Evolutionary conservation across 768 basidiomycete species (phyloP).

Genomic region (Cystobasidiopsis lactophilus): DNA sequence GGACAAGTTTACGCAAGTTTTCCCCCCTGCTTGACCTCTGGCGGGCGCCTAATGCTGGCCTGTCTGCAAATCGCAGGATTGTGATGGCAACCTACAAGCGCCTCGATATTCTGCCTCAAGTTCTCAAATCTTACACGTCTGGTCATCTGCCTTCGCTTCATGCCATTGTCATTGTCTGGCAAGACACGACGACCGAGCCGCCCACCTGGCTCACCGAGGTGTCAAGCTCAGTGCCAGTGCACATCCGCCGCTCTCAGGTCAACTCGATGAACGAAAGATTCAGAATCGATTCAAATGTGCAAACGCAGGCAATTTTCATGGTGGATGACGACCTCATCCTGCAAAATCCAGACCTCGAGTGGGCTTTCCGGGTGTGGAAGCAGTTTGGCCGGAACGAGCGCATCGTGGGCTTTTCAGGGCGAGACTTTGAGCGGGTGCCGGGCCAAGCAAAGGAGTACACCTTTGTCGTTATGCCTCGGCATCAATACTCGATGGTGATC

Average conservation of each 20-base stretch:
- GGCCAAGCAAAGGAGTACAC: neutral
- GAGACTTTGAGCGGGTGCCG: constrained; percentile 3
- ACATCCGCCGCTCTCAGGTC: constrained; percentile 8
- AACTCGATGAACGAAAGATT: constrained; percentile 19
- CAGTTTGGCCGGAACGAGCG: neutral
- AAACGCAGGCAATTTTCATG: constrained; percentile 13
- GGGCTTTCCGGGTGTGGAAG: constrained; percentile 13
- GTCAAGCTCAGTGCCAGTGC: constrained; percentile 4
- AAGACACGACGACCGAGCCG: constrained; percentile 8
- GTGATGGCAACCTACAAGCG: constrained; percentile 16
- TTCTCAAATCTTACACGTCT: constrained; percentile 12
- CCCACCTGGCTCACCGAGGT: constrained; percentile 1
- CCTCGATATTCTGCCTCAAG: constrained; percentile 3
- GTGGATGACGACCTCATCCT: constrained; percentile 17
- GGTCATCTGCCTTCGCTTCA: constrained; percentile 10
- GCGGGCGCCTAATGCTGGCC: too few species aligned
- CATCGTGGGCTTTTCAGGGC: constrained; percentile 13
- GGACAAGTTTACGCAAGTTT: too few species aligned
- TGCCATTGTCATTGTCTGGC: constrained; percentile 16
- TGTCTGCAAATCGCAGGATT: too few species aligned
- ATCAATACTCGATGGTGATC: constrained; percentile 13
- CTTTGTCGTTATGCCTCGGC: constrained; percentile 6
- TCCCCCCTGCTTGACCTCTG: too few species aligned
- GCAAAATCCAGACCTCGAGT: constrained; percentile 9
- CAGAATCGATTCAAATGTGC: constrained; percentile 4